These are phyloP conservation scores for Collybia mongolica DNA, from an alignment of 768 basidiomycete genomes.

Conservation along the genomic window DNA sequence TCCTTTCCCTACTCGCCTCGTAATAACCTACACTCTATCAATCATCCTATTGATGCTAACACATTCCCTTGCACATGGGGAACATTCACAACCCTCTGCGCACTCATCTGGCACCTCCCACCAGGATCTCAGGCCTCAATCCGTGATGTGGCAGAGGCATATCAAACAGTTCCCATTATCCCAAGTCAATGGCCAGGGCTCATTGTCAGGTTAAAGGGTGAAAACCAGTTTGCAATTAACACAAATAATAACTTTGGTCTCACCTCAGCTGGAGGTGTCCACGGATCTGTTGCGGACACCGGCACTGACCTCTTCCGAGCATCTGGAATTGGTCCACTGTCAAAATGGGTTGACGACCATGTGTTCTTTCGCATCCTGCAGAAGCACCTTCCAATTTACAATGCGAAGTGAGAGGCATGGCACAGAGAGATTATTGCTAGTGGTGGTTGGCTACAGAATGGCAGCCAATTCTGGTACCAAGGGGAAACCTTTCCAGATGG, in stretches of 20 bases:
- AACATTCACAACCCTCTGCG: conserved; percentile 31
- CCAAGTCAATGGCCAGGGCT: conserved; percentile 33
- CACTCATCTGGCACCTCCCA: conserved; percentile 30
- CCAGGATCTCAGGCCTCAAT: conserved; percentile 34
- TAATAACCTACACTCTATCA: conserved; percentile 26
- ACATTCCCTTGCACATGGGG: conserved; percentile 43
- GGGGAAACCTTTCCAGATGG: conserved; percentile 1
- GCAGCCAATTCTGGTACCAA: neutral
- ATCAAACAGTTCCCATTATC: conserved; percentile 25
- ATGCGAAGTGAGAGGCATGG: neutral
- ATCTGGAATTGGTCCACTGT: conserved; percentile 18
- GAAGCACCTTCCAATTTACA: neutral
- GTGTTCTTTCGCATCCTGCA: conserved; percentile 14
- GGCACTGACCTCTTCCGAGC: conserved; percentile 19
- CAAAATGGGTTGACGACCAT: conserved; percentile 24
- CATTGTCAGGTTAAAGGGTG: conserved; percentile 15
- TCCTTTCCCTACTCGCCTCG: too few relatives aligned
- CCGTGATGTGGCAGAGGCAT: conserved; percentile 38
- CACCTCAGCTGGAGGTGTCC: neutral
- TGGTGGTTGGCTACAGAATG: neutral
- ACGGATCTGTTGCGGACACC: neutral
- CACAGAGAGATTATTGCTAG: neutral
- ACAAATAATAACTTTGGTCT: conserved; percentile 2
- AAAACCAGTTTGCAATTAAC: conserved; percentile 13
- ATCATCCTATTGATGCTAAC: conserved; percentile 27